Evolutionary conservation across 768 basidiomycete genomes (phyloP), one percentile per base, ranked within the genome.

Genomic region (Kondoa malvinella): DNA sequence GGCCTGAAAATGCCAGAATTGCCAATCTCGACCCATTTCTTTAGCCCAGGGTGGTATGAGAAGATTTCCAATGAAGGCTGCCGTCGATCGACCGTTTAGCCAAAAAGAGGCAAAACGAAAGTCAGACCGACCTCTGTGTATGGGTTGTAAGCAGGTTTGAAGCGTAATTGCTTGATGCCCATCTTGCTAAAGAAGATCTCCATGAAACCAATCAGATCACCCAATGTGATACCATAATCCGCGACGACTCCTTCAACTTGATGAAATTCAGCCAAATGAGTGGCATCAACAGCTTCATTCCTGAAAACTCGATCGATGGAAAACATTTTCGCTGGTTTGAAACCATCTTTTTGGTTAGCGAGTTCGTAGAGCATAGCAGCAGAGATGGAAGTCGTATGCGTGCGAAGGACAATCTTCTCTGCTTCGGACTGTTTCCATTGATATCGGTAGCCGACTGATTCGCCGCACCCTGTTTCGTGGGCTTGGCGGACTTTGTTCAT

Each of bases 191-290:
- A 97, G 82, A 97, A 99, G 67, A 92, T 88, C 72, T 89, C 83
- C 94, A 99, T 96, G 81, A 99, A 97, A 15, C 94, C 92, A 71
- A 99, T 96, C 69, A 99, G 81, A 76, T 97, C 92, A 21, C 91
- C 94, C 30, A 99, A 80, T 0, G 94, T 97, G 68, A 99, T 79
- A 63, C 85, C 85, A 71, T 86, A 84, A 78, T 99, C 95, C 12
- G 95, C 95, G 30, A 99, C 91, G 59, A 99, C 95, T 64, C 95
- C 95, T 77, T 99, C 95, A n/a, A 99, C 95, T 78, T 99, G 95
- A 76, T 97, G 94, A 81, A 99, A 99, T 78, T 99, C 95, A 2
- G 95, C 95, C 71, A 99, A 75, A 81, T 99, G 95, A 21, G 95
- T 99, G 58, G 92, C 92, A 77, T 99, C 95, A 83, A 89, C 89